A percentile compares a stretch with the other conserved stretches of the same genome.
phyloP scores from a whole-genome alignment of 2,329 filamentous ascomycete genomes.

The Penicillium sp. region DNA sequence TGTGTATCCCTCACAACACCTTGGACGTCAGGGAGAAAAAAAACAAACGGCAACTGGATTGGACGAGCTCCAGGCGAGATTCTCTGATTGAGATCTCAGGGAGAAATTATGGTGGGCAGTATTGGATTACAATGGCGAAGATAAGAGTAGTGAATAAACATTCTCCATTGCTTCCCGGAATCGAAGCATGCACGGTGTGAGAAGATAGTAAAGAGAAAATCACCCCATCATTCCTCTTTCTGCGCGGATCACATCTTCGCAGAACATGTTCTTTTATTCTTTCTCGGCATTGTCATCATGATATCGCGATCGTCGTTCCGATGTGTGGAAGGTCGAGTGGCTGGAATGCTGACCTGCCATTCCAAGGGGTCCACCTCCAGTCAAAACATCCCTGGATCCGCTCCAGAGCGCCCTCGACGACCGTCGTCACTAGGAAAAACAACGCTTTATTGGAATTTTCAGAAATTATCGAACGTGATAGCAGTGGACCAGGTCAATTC shows the following conservation, averaged over 20 bases:
- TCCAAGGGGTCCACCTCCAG: slow-evolving; percentile 4
- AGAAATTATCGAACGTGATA: not conserved
- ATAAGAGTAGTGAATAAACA: not conserved
- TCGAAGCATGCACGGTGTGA: not conserved
- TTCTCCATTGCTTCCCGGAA: not conserved
- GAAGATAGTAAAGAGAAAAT: not conserved
- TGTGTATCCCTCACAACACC: too few relatives aligned
- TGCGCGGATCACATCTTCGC: not conserved
- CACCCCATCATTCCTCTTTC: slow-evolving; percentile 11
- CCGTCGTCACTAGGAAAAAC: not conserved
- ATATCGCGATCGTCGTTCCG: not conserved
- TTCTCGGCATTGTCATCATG: slow-evolving; percentile 13
- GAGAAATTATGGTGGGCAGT: too few relatives aligned
- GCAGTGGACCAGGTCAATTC: not conserved
- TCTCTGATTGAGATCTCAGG: too few relatives aligned
- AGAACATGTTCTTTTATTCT: not conserved
- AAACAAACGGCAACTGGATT: too few relatives aligned
- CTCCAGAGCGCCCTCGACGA: not conserved
- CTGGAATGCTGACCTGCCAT: slow-evolving; percentile 18
- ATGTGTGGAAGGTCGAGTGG: not conserved
- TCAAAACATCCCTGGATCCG: slow-evolving; percentile 17
- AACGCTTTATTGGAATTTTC: not conserved
- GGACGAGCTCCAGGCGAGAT: too few relatives aligned
- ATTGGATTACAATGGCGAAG: not conserved
- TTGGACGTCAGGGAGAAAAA: too few relatives aligned